Percentiles rank a stretch among this genome's conserved stretches.
phyloP scores from a whole-genome alignment of 805 yeast species.

The Yarrowia alimentaria region DNA sequence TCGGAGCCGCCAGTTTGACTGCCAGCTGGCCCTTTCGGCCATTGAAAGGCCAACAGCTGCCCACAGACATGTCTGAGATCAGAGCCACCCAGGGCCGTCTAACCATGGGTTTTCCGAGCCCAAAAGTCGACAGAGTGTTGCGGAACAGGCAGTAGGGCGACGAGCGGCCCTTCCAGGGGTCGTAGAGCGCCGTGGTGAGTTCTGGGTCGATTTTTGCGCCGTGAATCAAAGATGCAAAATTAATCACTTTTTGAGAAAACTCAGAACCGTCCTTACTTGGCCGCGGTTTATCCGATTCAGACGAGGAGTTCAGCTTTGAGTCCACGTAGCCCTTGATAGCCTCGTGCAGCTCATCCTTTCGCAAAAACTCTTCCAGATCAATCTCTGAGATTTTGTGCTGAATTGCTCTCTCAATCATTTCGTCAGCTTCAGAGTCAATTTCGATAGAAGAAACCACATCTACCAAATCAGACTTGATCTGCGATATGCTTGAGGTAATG shows the following conservation, averaged over 20 bases:
- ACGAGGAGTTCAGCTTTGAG: too few species aligned
- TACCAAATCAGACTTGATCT: slow-evolving; percentile 16
- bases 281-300: too few species aligned
- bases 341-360: not conserved
- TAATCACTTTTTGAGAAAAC: slow-evolving; percentile 26
- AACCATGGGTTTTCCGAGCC: slow-evolving; percentile 30
- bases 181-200: slow-evolving; percentile 34
- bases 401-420: too few species aligned
- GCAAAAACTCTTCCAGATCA: not conserved
- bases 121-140: slow-evolving; percentile 27
- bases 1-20: slow-evolving; percentile 33
- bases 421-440: too few species aligned
- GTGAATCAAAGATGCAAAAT: slow-evolving; percentile 31
- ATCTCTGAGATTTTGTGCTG: slow-evolving; percentile 1
- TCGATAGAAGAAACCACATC: not conserved
- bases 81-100: slow-evolving; percentile 33
- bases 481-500: not conserved
- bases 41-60: slow-evolving; percentile 40
- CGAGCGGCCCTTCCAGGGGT: slow-evolving; percentile 29
- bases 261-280: too few species aligned
- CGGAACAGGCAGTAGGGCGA: slow-evolving; percentile 27
- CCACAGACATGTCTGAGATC: slow-evolving; percentile 31
- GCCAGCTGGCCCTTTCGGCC: slow-evolving; percentile 38
- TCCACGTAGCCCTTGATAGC: slow-evolving; percentile 1
- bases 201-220: slow-evolving; percentile 36